Conservation (phyloP, 2,329 filamentous ascomycete species). For the Coniella vitis region DNA sequence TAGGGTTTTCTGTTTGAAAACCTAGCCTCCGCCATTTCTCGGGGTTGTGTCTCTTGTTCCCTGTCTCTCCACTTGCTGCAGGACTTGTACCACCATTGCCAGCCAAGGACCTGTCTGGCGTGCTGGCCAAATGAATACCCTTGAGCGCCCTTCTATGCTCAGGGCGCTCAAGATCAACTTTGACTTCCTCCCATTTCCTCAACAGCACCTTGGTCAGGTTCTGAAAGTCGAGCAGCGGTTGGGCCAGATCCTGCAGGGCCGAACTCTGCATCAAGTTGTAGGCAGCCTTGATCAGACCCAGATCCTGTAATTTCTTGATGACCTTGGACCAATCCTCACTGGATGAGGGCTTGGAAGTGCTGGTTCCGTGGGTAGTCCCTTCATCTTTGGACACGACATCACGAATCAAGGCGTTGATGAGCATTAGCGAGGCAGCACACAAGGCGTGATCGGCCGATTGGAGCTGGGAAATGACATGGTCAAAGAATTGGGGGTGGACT, state of each 20-base stretch:
- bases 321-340: conserved; percentile 88
- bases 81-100: conserved; percentile 32
- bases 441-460: conserved; percentile 92
- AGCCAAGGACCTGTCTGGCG: conserved; percentile 49
- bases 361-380: conserved; percentile 30
- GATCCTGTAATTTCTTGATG: conserved; percentile 85
- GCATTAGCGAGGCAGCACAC: conserved; percentile 88
- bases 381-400: conserved; percentile 77
- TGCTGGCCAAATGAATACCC: conserved; percentile 75
- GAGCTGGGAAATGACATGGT: conserved; percentile 84
- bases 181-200: conserved; percentile 79
- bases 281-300: conserved; percentile 87
- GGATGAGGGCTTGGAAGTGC: conserved; percentile 28
- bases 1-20: conserved; percentile 85
- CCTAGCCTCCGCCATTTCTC: conserved; percentile 91
- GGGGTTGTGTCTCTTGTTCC: conserved; percentile 68
- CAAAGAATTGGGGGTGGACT: conserved; percentile 87
- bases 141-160: conserved; percentile 87
- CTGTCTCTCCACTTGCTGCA: conserved; percentile 38
- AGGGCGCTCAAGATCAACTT: conserved; percentile 75
- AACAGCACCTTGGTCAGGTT: conserved; percentile 81
- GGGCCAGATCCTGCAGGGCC: conserved; percentile 80
- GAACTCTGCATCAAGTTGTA: conserved; percentile 93
- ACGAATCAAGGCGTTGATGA: conserved; percentile 91
- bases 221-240: conserved; percentile 90